Conservation (phyloP, 2,329 filamentous ascomycete genomes). For the Colletotrichum sp. region DNA sequence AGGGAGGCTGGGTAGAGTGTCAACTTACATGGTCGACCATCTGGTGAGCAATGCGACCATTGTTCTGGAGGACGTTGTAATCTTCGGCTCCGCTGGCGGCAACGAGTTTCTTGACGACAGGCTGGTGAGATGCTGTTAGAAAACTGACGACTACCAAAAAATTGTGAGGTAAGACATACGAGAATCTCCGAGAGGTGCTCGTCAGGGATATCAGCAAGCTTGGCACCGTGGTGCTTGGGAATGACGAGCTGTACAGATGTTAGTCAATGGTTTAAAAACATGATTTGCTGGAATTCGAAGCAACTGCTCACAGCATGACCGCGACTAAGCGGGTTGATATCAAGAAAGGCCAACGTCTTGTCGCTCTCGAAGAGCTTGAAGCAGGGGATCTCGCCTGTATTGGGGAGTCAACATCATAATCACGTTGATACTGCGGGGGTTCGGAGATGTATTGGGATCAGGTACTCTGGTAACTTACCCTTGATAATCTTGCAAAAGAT, state of each 20-base stretch:
- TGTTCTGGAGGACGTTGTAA: conserved; percentile 97
- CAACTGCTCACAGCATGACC: conserved; percentile 79
- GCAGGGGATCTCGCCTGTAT: conserved; percentile 86
- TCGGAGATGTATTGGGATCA: conserved; percentile 7
- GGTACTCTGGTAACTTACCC: conserved; percentile 51
- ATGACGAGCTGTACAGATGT: conserved; percentile 77
- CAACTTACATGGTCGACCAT: conserved; percentile 83
- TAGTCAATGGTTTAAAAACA: neutral
- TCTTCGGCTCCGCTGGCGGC: conserved; percentile 75
- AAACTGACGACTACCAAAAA: neutral
- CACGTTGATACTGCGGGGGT: neutral
- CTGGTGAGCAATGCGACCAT: conserved; percentile 90
- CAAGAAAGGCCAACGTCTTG: conserved; percentile 93
- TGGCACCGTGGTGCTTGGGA: conserved; percentile 91
- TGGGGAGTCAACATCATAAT: conserved; percentile 16
- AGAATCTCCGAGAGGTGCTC: conserved; percentile 84
- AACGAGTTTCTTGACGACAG: conserved; percentile 87
- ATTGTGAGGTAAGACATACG: conserved; percentile 48
- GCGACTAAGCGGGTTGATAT: conserved; percentile 87
- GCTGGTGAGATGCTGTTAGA: conserved; percentile 43
- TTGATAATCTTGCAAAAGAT: conserved; percentile 99
- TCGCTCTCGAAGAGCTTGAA: conserved; percentile 97
- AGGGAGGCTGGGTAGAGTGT: neutral
- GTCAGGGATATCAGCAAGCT: conserved; percentile 92
- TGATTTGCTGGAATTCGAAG: neutral